Conservation (phyloP, 2,329 filamentous ascomycete genomes). For the Fusarium torulosum region DNA sequence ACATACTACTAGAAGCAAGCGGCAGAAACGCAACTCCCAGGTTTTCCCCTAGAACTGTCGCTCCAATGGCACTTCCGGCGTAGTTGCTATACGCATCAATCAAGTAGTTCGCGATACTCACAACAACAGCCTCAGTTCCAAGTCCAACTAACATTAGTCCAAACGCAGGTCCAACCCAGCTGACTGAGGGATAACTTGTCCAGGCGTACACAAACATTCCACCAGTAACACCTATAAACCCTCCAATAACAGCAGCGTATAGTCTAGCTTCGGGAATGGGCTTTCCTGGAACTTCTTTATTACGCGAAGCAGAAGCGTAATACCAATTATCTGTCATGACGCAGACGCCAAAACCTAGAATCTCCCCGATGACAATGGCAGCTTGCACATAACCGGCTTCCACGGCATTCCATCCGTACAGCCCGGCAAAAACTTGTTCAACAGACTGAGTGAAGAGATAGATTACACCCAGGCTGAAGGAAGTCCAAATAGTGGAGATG, state of each 20-base stretch:
- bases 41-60: constrained; percentile 27
- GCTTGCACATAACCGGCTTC: constrained; percentile 28
- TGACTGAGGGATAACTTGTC: constrained; percentile 25
- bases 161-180: constrained; percentile 24
- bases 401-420: constrained; percentile 28
- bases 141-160: constrained; percentile 29
- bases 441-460: constrained; percentile 33
- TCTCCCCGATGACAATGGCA: constrained; percentile 28
- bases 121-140: constrained; percentile 28
- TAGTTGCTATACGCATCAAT: constrained; percentile 36
- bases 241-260: constrained; percentile 26
- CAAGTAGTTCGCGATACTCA: constrained; percentile 31
- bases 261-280: constrained; percentile 36
- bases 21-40: constrained; percentile 31
- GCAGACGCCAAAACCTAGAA: constrained; percentile 24
- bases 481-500: constrained; percentile 22
- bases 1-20: constrained; percentile 32
- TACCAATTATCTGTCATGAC: constrained; percentile 29
- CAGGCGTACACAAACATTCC: constrained; percentile 37
- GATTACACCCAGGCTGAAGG: constrained; percentile 19
- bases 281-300: constrained; percentile 22
- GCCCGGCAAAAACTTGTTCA: constrained; percentile 16
- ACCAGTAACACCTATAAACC: constrained; percentile 22
- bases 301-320: constrained; percentile 31
- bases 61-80: constrained; percentile 31